Conservation (phyloP, 2,329 filamentous ascomycete species). For the Fusarium sp. region DNA sequence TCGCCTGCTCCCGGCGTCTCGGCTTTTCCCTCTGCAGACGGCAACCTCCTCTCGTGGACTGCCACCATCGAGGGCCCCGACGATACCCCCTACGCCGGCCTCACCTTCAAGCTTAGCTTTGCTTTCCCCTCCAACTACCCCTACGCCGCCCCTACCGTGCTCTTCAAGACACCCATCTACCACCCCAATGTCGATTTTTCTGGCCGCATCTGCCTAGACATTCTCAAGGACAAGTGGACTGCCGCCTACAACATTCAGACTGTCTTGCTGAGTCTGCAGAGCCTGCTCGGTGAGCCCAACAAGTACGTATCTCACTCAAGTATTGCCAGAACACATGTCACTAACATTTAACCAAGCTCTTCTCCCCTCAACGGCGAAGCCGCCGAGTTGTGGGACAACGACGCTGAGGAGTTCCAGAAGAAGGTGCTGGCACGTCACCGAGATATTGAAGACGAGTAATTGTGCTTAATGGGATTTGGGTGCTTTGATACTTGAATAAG, state of each 20-base stretch:
- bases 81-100: slow-evolving; percentile 88
- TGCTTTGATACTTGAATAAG: slow-evolving; percentile 46
- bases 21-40: slow-evolving; percentile 90
- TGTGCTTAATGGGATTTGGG: slow-evolving; percentile 15
- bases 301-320: slow-evolving; percentile 73
- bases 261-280: slow-evolving; percentile 92
- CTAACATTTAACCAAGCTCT: slow-evolving; percentile 66
- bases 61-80: slow-evolving; percentile 92
- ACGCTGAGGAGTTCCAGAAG: slow-evolving; percentile 87
- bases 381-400: slow-evolving; percentile 93
- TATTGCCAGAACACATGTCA: not conserved
- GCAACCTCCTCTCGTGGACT: slow-evolving; percentile 91
- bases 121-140: slow-evolving; percentile 93
- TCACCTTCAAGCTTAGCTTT: slow-evolving; percentile 93
- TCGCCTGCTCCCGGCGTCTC: slow-evolving; percentile 92
- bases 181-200: slow-evolving; percentile 99
- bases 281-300: slow-evolving; percentile 94
- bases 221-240: slow-evolving; percentile 99
- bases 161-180: slow-evolving; percentile 99
- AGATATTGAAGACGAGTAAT: slow-evolving; percentile 72
- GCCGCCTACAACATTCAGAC: slow-evolving; percentile 97
- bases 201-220: slow-evolving; percentile 95
- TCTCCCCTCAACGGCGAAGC: slow-evolving; percentile 96
- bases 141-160: slow-evolving; percentile 87
- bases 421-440: slow-evolving; percentile 72